Evolutionary conservation across 805 yeast species (phyloP).

Genomic region (Kazachstania psychrophila): DNA sequence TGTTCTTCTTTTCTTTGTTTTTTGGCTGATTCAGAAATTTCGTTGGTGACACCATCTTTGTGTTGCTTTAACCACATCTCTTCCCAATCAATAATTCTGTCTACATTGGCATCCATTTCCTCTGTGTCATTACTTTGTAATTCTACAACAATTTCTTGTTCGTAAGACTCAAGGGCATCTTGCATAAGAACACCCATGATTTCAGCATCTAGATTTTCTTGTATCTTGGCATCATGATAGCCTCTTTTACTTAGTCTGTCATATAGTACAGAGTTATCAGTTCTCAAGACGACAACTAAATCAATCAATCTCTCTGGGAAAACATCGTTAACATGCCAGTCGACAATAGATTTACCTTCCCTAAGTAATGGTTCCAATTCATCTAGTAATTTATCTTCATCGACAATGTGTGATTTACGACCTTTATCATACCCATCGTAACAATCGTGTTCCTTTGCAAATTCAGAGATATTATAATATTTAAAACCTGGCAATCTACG

Average conservation of each 20-base stretch:
- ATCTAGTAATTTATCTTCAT: slow-evolving; percentile 83
- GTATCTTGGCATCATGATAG: slow-evolving; percentile 71
- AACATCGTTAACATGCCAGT: slow-evolving; percentile 96
- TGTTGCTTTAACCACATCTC: slow-evolving; percentile 63
- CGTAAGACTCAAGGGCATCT: slow-evolving; percentile 81
- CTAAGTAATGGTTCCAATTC: slow-evolving; percentile 67
- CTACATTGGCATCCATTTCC: slow-evolving; percentile 75
- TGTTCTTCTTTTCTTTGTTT: neutral
- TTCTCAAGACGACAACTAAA: slow-evolving; percentile 77
- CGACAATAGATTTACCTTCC: slow-evolving; percentile 81
- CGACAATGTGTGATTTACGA: slow-evolving; percentile 80
- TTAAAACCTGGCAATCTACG: slow-evolving; percentile 32
- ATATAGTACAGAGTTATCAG: slow-evolving; percentile 61
- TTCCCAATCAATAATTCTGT: slow-evolving; percentile 66
- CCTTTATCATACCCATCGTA: slow-evolving; percentile 79
- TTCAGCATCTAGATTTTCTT: slow-evolving; percentile 91
- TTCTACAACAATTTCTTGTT: slow-evolving; percentile 72
- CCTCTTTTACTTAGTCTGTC: slow-evolving; percentile 71
- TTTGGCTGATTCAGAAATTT: slow-evolving; percentile 20
- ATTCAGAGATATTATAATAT: slow-evolving; percentile 63
- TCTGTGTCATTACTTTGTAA: slow-evolving; percentile 63
- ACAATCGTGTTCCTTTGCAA: slow-evolving; percentile 69
- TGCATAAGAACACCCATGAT: slow-evolving; percentile 86
- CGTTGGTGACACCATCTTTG: slow-evolving; percentile 52
- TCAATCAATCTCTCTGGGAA: slow-evolving; percentile 92